Base-by-base conservation (phyloP, 2,329 filamentous ascomycete species). In the Thielaviopsis ethacetica region DNA sequence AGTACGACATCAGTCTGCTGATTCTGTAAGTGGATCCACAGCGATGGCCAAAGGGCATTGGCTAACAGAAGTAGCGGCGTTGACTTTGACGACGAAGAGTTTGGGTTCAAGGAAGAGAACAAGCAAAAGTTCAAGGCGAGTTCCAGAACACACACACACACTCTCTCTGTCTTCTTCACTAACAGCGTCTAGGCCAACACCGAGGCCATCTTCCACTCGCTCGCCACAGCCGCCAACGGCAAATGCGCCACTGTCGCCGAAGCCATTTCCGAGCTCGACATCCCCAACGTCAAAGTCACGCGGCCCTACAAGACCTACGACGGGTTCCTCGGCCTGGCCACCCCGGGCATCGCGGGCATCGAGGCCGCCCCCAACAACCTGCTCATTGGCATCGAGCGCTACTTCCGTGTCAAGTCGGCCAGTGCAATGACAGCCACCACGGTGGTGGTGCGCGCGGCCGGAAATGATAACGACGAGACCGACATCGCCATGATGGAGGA, bases 71-170 rank as follows among this genome's bases (percentile, higher is more conserved):
- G 30, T 50, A 91, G 86, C 58, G 93, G 93, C 15, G 81, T 95
- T 19, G 93, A 98, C 68, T 97, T 98, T 70, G 90, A 98, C 67
- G 90, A 96, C 68, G 68, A 81, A 1, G 90, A 95, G 1, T 95
- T 85, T 67, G 91, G 91, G 50, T 87, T 88, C 68, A 95, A 95
- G 69, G 91, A 97, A 71, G 90, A 96, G 69, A 81, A 86, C 63
- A 98, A 98, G 68, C 73, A 84, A 19, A 64, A 69, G 0, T 68
- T 70, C 56, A 97, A 97, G 76, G 83, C 85, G 66, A 49, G 57
- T 56, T 49, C 59, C n/a, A 7, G 17, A n/a, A n/a, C n/a, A n/a
- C n/a, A n/a, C n/a, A n/a, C n/a, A n/a, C n/a, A n/a, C n/a, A n/a
- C n/a, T n/a, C n/a, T 26, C 24, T 26, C 6, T 6, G 3, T 44